Percentiles rank a stretch among this genome's conserved stretches.
Evolutionary conservation across 208 protist species (phyloP).

Genomic region (Porcisia deanei): DNA sequence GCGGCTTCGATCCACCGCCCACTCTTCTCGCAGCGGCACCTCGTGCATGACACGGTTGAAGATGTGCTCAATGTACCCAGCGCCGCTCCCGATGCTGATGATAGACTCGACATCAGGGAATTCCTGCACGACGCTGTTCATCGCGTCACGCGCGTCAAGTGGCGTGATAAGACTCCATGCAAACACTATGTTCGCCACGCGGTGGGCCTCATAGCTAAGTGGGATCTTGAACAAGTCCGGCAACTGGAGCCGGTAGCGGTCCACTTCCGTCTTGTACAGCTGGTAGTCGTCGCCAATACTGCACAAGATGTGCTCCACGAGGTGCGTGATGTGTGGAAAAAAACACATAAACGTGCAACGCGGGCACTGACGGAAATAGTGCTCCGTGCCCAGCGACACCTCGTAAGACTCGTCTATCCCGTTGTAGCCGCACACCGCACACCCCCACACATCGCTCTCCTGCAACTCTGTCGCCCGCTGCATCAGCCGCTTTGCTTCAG

Average conservation of each 20-base stretch:
- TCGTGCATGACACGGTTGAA: slow-evolving; percentile 86
- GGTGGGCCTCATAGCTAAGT: slow-evolving; percentile 84
- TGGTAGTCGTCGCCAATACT: slow-evolving; percentile 84
- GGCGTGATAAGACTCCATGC: slow-evolving; percentile 87
- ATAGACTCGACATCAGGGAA: slow-evolving; percentile 63
- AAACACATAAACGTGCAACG: slow-evolving; percentile 82
- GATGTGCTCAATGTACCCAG: slow-evolving; percentile 88
- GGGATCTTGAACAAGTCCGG: slow-evolving; percentile 86
- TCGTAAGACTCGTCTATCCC: slow-evolving; percentile 58
- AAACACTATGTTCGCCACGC: slow-evolving; percentile 73
- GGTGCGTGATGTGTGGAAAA: slow-evolving; percentile 80
- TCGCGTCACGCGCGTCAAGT: slow-evolving; percentile 58
- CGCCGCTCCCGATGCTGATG: slow-evolving; percentile 81
- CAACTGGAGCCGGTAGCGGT: slow-evolving; percentile 58
- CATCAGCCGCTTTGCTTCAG: slow-evolving; percentile 61
- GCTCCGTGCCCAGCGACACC: slow-evolving; percentile 65
- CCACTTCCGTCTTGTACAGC: slow-evolving; percentile 77
- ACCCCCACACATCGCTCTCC: slow-evolving; percentile 60
- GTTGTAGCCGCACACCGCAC: slow-evolving; percentile 75
- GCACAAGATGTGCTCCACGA: slow-evolving; percentile 67
- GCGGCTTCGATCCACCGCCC: slow-evolving; percentile 32
- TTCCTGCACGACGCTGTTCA: slow-evolving; percentile 55
- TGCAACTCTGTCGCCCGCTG: slow-evolving; percentile 39
- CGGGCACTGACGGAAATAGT: slow-evolving; percentile 74
- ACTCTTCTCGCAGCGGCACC: slow-evolving; percentile 34